phyloP scores from a whole-genome alignment of 1,284 basidiomycete species.

The Sporisorium exsertum region DNA sequence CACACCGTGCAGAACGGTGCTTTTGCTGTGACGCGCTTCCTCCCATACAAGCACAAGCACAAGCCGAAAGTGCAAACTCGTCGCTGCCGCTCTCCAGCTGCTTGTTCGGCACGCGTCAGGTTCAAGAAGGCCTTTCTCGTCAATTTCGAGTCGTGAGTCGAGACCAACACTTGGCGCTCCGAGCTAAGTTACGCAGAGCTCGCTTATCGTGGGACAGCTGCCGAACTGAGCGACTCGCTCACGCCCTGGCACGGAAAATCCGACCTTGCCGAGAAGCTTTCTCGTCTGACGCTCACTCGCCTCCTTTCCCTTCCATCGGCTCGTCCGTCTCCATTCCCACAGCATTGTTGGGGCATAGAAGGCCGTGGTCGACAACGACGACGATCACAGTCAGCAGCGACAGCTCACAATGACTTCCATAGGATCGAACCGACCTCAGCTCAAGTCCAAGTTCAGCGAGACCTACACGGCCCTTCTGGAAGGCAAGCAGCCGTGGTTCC shows the following conservation, averaged over 20 bases:
- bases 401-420: constrained; percentile 18
- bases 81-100: constrained; percentile 1
- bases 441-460: constrained; percentile 58
- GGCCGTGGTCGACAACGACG: neutral
- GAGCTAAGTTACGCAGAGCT: neutral
- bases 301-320: neutral
- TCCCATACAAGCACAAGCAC: neutral
- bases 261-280: neutral
- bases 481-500: constrained; percentile 60
- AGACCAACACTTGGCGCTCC: constrained; percentile 26
- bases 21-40: constrained; percentile 14
- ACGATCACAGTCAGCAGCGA: neutral
- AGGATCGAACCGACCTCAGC: constrained; percentile 38
- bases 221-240: constrained; percentile 7
- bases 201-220: constrained; percentile 4
- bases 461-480: constrained; percentile 53
- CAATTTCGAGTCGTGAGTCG: neutral
- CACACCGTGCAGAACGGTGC: neutral
- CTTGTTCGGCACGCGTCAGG: constrained; percentile 24
- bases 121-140: neutral
- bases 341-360: neutral
- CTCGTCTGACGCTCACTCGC: neutral
- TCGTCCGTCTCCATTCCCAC: neutral
- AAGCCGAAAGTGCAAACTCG: neutral
- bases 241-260: neutral